A percentile compares a stretch with the other conserved stretches of the same genome.
Evolutionary conservation across 306 rosid species (phyloP).

Genomic region (Psophocarpus tetragonolobus): DNA sequence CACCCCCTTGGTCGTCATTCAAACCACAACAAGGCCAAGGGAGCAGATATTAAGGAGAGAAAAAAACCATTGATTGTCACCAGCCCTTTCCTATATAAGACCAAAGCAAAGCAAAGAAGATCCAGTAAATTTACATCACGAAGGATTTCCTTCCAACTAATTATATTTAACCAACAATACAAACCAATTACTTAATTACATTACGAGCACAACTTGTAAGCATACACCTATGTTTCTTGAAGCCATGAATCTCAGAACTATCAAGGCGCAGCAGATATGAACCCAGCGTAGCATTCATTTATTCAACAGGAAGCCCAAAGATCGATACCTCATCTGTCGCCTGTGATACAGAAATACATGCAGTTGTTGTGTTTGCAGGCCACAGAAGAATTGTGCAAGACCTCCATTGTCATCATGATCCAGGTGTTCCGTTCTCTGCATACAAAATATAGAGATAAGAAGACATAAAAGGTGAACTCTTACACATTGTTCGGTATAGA

Average conservation of each 20-base stretch:
- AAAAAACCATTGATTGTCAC: neutral
- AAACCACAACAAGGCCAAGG: neutral
- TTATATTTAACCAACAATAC: conserved; percentile 39
- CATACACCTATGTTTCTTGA: neutral
- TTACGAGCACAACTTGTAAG: neutral
- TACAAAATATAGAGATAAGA: neutral
- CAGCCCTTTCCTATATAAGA: conserved; percentile 13
- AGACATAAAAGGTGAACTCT: neutral
- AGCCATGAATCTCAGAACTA: neutral
- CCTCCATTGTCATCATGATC: conserved; percentile 34
- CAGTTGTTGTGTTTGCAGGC: conserved; percentile 17
- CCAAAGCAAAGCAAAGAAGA: conserved; percentile 33
- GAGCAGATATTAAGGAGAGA: neutral
- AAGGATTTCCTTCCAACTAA: conserved; percentile 55
- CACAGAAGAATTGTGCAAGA: conserved; percentile 13
- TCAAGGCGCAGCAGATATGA: conserved; percentile 30
- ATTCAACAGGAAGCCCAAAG: conserved; percentile 18
- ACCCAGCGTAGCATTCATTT: conserved; percentile 11
- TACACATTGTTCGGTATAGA: neutral
- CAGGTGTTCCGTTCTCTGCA: conserved; percentile 51
- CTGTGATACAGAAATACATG: conserved; percentile 14
- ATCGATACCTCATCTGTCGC: conserved; percentile 17
- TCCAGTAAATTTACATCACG: conserved; percentile 44
- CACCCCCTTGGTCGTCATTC: neutral
- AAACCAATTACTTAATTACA: conserved; percentile 29